Percentiles rank a stretch among this genome's conserved stretches.
Conservation (phyloP, 2,329 filamentous ascomycete genomes). For the Nigrospora osmanthi region DNA sequence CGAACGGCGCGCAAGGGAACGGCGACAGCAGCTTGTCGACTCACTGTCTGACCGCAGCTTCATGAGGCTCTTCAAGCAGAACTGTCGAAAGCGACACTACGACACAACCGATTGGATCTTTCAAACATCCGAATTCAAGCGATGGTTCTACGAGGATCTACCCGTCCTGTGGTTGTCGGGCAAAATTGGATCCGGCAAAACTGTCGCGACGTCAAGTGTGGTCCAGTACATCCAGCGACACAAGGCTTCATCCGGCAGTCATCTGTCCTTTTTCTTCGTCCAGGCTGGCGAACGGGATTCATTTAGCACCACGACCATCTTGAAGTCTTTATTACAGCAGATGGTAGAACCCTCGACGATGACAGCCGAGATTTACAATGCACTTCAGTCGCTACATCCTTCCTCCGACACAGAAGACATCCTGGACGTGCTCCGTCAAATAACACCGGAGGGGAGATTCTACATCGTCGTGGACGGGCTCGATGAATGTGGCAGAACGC, state of each 20-base stretch:
- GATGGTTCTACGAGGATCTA: neutral
- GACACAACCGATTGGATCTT: neutral
- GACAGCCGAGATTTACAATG: neutral
- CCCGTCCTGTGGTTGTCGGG: neutral
- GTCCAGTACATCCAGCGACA: neutral
- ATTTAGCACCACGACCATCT: neutral
- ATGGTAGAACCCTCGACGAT: neutral
- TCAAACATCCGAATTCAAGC: neutral
- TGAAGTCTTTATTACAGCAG: neutral
- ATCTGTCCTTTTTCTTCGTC: neutral
- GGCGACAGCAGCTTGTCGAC: neutral
- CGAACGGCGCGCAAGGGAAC: neutral
- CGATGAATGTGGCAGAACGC: neutral
- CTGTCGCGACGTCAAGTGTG: neutral
- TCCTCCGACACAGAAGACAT: neutral
- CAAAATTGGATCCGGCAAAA: neutral
- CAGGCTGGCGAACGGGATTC: neutral
- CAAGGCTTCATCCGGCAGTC: neutral
- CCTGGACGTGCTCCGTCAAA: neutral
- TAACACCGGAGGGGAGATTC: neutral
- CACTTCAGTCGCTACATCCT: neutral
- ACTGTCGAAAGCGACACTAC: neutral
- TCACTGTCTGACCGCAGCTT: neutral
- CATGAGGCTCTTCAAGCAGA: neutral
- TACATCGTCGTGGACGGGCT: neutral